phyloP scores from a whole-genome alignment of 192 early-diverging fungal species.

The Diversispora epigaea region DNA sequence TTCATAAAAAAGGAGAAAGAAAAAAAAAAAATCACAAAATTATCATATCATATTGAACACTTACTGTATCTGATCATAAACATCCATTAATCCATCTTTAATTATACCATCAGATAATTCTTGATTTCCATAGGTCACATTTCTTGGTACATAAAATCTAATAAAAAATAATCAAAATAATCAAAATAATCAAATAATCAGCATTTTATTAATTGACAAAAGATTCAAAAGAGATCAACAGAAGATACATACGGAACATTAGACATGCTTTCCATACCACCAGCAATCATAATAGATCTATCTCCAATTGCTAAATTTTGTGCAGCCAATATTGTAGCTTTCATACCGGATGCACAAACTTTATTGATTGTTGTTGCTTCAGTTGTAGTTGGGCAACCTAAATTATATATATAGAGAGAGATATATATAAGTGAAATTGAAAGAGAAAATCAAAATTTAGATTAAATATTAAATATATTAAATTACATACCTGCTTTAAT shows the following conservation, averaged over 20 bases:
- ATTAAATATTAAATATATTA: neutral
- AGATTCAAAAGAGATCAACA: neutral
- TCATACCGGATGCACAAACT: constrained; percentile 98
- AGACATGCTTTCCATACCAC: constrained; percentile 97
- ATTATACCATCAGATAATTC: constrained; percentile 81
- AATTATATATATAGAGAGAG: neutral
- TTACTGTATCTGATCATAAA: constrained; percentile 86
- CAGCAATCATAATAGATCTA: constrained; percentile 82
- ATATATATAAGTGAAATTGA: neutral
- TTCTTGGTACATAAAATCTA: constrained; percentile 64
- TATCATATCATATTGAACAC: constrained; percentile 30
- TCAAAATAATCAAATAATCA: neutral
- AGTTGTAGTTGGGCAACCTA: constrained; percentile 68
- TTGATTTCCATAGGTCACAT: constrained; percentile 78
- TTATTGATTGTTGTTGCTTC: constrained; percentile 98
- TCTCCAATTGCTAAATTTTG: constrained; percentile 79
- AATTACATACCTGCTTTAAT: constrained; percentile 62
- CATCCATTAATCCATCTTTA: constrained; percentile 96
- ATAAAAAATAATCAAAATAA: neutral
- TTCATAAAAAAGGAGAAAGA: no score
- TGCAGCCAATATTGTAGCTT: constrained; percentile 89
- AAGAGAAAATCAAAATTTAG: neutral
- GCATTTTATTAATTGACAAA: neutral
- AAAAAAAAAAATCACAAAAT: neutral
- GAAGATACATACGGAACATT: constrained; percentile 75